Base-by-base conservation (phyloP, 1,284 basidiomycete species). In the Melampsora medusae region DNA sequence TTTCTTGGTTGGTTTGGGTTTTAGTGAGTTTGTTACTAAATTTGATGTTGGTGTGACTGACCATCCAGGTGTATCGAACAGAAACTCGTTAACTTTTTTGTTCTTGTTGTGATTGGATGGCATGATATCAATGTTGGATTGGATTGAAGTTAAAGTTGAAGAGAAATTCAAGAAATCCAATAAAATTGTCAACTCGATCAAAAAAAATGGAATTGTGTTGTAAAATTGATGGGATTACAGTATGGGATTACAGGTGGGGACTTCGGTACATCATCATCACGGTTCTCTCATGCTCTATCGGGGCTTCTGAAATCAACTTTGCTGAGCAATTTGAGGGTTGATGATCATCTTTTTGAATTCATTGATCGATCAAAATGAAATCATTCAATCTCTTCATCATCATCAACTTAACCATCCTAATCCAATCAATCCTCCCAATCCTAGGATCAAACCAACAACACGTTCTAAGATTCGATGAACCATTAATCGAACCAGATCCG, bases 31-130 rank as follows among this genome's bases (percentile, higher is more conserved):
- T 64, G 61, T 5, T 33, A 5, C 4, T 33, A n/a, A 14, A 10
- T 64, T 64, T 1, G 61, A 64, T 64, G 28, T 35, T 64, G 31
- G 10, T 9, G 25, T 64, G 61, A 71, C 46, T 25, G 53, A 61
- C 69, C 69, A 71, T 42, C 69, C 69, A 9, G 69, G 69, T 17
- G 69, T 71, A 14, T 69, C 71, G 17, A 67, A 69, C n/a, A 68
- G 46, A 19, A 64, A 38, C 17, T 19, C 48, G n/a, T 46, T 46
- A 1, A 22, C 9, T 59, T 22, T 59, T 59, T 59, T 12, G n/a
- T 7, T 59, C 5, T 46, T 12, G 42, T 46, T 46, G 10, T 12
- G 16, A 14, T 59, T 59, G 17, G 53, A 25, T 59, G 53, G 53
- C 53, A 59, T 59, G 53, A 6, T 28, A 9, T 19, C 17, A 17